Base-by-base conservation (phyloP, 1,284 basidiomycete species). In the Tilletia caries region DNA sequence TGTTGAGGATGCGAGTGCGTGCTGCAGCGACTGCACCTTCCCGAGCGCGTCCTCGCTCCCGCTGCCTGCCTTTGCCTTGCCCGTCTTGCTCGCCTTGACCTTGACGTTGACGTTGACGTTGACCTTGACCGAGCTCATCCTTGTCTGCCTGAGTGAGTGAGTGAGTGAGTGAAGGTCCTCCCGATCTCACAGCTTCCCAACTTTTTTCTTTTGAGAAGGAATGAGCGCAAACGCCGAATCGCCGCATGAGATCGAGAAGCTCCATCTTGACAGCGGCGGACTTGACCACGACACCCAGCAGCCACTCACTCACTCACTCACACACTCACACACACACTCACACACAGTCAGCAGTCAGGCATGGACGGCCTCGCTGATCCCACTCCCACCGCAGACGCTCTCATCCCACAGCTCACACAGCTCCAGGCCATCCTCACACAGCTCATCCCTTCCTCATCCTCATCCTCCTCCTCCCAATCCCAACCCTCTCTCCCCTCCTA, bases 1-100 rank as follows among this genome's bases (percentile, higher is more conserved):
- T 12, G 78, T 71, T 0, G 75, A 78, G 1, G 72, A 71, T 5
- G 76, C 68, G 33, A 80, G 74, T 68, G 20, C 62, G 27, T 34
- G 48, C 43, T 79, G 76, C 4, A 79, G 64, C 5, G 71, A 66
- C 34, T 46, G 44, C 18, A 68, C 67, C 5, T 32, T 29, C 8
- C 34, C 5, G 44, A 67, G 50, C 66, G 43, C 37, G 23, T 67
- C 66, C n/a, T 33, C 12, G n/a, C 58, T 34, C 27, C 32, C 27
- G 60, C 60, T 27, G n/a, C 37, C 10, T 33, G 5, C 13, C 58
- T 37, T 41, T 41, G 37, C 37, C 15, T 3, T 32, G 27, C 34
- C 18, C n/a, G 15, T 18, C 46, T 65, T 34, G 23, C 3, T 64
- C 18, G 60, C 46, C 46, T 50, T n/a, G n/a, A n/a, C n/a, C n/a